phyloP scores from a whole-genome alignment of 106 monocot species.

The Dioscorea dumetorum region DNA sequence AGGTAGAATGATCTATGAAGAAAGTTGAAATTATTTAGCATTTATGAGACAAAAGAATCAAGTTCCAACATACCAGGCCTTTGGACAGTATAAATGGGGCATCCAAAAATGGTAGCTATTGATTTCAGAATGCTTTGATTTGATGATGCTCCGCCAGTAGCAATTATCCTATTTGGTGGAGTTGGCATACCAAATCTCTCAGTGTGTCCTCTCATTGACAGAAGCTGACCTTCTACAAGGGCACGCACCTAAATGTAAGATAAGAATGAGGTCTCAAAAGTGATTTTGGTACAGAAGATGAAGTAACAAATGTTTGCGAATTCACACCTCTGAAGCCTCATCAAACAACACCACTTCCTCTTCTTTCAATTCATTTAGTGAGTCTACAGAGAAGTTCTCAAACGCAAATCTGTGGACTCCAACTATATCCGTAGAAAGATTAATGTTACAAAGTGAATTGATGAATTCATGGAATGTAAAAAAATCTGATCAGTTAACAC shows the following conservation, averaged over 20 bases:
- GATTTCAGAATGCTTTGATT: conserved; percentile 55
- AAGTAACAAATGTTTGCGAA: no score
- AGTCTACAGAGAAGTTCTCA: conserved; percentile 38
- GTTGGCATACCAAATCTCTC: conserved; percentile 91
- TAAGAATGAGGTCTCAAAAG: no score
- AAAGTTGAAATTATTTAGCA: no score
- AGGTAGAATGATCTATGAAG: no score
- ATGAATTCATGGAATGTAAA: no score
- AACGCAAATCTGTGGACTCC: conserved; percentile 66
- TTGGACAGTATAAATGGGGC: conserved; percentile 69
- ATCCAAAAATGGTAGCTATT: conserved; percentile 74
- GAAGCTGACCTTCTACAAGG: conserved; percentile 79
- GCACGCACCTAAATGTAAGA: conserved; percentile 54
- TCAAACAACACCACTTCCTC: conserved; percentile 25
- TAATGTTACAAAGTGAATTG: not conserved
- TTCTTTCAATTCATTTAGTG: conserved; percentile 17
- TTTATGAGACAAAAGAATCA: no score
- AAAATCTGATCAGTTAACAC: conserved; percentile 10
- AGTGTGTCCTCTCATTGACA: conserved; percentile 85
- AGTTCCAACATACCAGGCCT: conserved; percentile 55
- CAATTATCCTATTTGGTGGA: conserved; percentile 76
- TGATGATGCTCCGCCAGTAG: conserved; percentile 90
- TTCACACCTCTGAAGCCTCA: conserved; percentile 29
- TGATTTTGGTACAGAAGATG: no score
- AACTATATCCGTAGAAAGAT: conserved; percentile 26